Conservation (phyloP, 495 filamentous ascomycete species). For the Cenococcum geophilum region DNA sequence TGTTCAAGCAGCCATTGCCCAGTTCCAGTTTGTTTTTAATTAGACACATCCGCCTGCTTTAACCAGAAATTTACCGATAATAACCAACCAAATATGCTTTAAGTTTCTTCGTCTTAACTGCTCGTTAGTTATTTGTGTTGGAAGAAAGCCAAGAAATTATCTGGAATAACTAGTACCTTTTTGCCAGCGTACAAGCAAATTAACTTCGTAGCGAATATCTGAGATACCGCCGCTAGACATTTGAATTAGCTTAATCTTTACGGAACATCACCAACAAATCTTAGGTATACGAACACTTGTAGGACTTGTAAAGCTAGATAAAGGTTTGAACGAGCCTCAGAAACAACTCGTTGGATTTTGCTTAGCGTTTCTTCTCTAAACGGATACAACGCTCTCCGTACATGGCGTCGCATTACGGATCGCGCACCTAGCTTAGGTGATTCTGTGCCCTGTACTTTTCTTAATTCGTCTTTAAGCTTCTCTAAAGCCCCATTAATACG, state of each 20-base stretch:
- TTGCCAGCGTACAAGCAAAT: background rate
- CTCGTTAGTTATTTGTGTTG: background rate
- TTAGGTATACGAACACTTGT: background rate
- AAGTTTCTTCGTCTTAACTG: background rate
- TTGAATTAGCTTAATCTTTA: background rate
- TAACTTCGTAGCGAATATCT: background rate
- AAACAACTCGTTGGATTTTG: constrained; percentile 18
- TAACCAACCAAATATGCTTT: background rate
- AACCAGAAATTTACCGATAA: background rate
- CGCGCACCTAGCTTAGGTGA: constrained; percentile 12
- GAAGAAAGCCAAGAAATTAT: background rate
- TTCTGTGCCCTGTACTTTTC: constrained; percentile 16
- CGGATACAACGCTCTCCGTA: constrained; percentile 16
- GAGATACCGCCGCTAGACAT: background rate
- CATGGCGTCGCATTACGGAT: constrained; percentile 16
- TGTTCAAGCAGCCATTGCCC: background rate
- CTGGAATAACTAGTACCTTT: background rate
- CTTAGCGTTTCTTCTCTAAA: constrained; percentile 14
- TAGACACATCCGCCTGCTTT: background rate
- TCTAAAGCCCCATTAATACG: constrained; percentile 11
- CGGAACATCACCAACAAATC: background rate
- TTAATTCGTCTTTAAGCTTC: constrained; percentile 17
- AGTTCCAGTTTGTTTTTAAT: background rate
- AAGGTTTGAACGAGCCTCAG: constrained; percentile 9
- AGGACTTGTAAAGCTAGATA: background rate